Evolutionary conservation across 2,329 filamentous ascomycete genomes (phyloP).

Genomic region (Botrytis aclada): DNA sequence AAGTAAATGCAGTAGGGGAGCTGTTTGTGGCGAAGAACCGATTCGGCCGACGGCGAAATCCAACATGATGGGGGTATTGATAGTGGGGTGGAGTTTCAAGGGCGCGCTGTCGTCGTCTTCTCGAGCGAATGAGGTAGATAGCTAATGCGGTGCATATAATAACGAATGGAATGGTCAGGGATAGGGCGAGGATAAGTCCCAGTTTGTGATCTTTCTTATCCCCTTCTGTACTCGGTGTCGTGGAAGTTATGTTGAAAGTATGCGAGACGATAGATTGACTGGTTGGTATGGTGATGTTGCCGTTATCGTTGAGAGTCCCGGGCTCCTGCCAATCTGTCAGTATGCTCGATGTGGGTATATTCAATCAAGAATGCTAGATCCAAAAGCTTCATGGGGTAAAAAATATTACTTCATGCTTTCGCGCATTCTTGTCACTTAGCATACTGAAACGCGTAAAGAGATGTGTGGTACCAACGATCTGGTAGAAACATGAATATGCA

Average conservation of each 20-base stretch:
- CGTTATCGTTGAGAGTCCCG: constrained; percentile 3
- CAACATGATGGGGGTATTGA: constrained; percentile 17
- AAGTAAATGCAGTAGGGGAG: not conserved
- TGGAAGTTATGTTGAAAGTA: constrained; percentile 10
- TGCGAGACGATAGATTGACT: constrained; percentile 7
- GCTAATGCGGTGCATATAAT: constrained; percentile 7
- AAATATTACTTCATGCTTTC: not conserved
- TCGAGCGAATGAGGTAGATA: constrained; percentile 14
- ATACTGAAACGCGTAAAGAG: not conserved
- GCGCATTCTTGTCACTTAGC: not conserved
- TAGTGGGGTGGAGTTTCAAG: not conserved
- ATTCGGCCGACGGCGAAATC: not conserved
- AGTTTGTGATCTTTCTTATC: constrained; percentile 15
- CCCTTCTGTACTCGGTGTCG: not conserved
- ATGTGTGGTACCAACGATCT: not conserved
- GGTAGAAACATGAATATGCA: not conserved
- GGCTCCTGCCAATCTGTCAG: constrained; percentile 7
- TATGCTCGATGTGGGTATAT: not conserved
- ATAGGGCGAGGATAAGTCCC: constrained; percentile 12
- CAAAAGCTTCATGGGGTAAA: not conserved
- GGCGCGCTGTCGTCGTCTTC: not conserved
- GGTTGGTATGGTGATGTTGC: not conserved
- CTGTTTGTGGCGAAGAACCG: not conserved
- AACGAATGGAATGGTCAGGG: constrained; percentile 14
- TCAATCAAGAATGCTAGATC: not conserved